Conservation (phyloP, 768 basidiomycete species). For the Harrya chromipes region DNA sequence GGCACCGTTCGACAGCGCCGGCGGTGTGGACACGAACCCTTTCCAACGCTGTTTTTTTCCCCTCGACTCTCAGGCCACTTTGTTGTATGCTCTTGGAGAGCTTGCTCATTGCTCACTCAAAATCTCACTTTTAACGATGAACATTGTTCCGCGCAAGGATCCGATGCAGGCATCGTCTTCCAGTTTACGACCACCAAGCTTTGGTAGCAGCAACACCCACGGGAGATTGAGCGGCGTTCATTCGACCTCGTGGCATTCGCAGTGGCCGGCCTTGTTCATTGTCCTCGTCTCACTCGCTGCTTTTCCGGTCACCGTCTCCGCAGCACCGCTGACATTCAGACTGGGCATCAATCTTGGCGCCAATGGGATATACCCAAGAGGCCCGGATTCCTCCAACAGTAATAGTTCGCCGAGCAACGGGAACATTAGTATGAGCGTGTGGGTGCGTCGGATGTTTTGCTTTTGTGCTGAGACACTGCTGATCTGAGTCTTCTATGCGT, state of each 20-base stretch:
- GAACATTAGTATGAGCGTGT: conserved; percentile 18
- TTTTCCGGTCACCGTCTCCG: conserved; percentile 3
- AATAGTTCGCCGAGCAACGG: not conserved
- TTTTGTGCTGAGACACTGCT: not conserved
- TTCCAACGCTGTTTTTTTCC: not conserved
- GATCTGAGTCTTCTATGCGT: not conserved
- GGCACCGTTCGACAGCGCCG: conserved; percentile 8
- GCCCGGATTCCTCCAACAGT: too few species aligned
- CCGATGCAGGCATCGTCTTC: not conserved
- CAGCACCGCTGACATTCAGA: conserved; percentile 3
- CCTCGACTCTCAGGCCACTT: not conserved
- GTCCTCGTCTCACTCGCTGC: conserved; percentile 5
- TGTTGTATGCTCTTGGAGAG: not conserved
- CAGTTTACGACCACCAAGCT: conserved; percentile 1
- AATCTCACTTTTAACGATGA: conserved; percentile 3
- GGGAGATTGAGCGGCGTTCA: not conserved
- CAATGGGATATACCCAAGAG: not conserved
- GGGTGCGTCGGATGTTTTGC: conserved; percentile 20
- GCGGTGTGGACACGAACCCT: conserved; percentile 1
- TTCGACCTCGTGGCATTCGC: conserved; percentile 3
- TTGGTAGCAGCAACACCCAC: conserved; percentile 4
- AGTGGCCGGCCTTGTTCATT: not conserved
- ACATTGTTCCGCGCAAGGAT: not conserved
- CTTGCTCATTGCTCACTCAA: not conserved
- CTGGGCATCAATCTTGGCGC: too few species aligned